Evolutionary conservation across 768 basidiomycete genomes (phyloP), one percentile per base, ranked within the genome.

Genomic region (Chlorophyllum brunneum): DNA sequence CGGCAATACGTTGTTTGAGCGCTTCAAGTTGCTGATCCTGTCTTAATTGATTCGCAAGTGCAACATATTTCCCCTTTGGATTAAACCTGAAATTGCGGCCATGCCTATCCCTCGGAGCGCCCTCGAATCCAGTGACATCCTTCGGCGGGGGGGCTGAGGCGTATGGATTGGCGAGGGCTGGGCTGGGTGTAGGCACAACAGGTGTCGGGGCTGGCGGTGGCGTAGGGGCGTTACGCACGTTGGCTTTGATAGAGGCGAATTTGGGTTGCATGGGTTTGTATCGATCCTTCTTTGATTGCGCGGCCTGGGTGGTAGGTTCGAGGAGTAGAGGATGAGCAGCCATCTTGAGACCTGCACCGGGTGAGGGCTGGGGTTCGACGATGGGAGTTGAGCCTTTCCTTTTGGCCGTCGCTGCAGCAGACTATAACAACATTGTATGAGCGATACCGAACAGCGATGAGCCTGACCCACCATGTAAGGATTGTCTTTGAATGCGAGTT

Each of bases 201-300:
- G 61, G 62, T 39, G 80, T 65, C 5, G 65, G 62, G 2, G 73
- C 71, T 11, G 68, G 63, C 1, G 73, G 73, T 4, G 75, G 73
- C 3, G 75, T 82, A 2, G 88, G 82, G 0, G 85, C 83, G 54
- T 83, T 87, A n/a, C 91, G 82, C 7, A 79, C 79, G 59, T 95
- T 95, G 16, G 86, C 91, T 74, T 88, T 93, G 68, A 95, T 94
- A 2, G 92, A 92, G 0, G 95, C 91, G 67, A 98, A 99, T 68
- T 99, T 99, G 44, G 97, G 97, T 57, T 95, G 94, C 95, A 99
- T 98, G 15, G 95, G 93, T 65, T 95, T 95, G 70, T 97, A 97
- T 56, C 88, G 73, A 67, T 97, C 92, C 67, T 95, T 92, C 70
- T 89, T 90, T 23, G 85, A 85, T 67, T 85, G 85, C 2, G 78